Conservation (phyloP, 2,329 filamentous ascomycete genomes). For the Sarocladium brachiariae region DNA sequence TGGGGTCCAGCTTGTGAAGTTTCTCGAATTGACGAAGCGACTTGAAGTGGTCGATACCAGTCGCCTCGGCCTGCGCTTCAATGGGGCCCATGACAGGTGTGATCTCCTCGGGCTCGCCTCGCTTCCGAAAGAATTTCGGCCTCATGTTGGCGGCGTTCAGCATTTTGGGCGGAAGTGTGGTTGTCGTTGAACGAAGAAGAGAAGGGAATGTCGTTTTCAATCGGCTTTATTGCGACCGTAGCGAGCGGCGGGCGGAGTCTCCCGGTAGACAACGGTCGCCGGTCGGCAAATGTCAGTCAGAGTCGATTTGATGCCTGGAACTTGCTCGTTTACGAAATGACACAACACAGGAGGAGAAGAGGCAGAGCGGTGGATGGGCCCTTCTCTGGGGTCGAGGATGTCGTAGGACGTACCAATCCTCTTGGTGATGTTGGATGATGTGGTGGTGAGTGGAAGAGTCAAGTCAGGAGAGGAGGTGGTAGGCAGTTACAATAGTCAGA, state of each 20-base stretch:
- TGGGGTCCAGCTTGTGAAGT: slow-evolving; percentile 57
- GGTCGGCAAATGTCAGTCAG: no score
- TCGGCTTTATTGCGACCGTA: not conserved
- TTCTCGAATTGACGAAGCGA: slow-evolving; percentile 51
- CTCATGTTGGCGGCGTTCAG: slow-evolving; percentile 19
- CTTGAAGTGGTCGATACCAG: slow-evolving; percentile 34
- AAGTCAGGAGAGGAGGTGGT: not conserved
- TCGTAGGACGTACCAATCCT: slow-evolving; percentile 5
- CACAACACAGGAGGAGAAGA: not conserved
- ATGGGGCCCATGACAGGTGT: slow-evolving; percentile 33
- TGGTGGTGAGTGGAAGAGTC: not conserved
- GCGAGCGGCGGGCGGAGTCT: slow-evolving; percentile 2
- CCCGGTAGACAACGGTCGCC: not conserved
- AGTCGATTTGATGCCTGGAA: no score
- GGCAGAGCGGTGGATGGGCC: not conserved
- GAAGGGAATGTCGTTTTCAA: not conserved
- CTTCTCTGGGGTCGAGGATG: not conserved
- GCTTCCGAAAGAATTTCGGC: slow-evolving; percentile 36
- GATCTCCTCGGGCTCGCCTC: slow-evolving; percentile 38
- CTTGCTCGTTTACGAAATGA: not conserved
- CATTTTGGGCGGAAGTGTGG: not conserved
- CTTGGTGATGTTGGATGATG: not conserved
- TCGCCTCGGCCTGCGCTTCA: slow-evolving; percentile 33
- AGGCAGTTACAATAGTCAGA: no score
- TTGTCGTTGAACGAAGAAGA: not conserved